A percentile compares a stretch with the other conserved stretches of the same genome.
These are phyloP conservation scores for Beauveria bassiana DNA, from an alignment of 2,329 filamentous ascomycete genomes.

Conservation along the genomic window DNA sequence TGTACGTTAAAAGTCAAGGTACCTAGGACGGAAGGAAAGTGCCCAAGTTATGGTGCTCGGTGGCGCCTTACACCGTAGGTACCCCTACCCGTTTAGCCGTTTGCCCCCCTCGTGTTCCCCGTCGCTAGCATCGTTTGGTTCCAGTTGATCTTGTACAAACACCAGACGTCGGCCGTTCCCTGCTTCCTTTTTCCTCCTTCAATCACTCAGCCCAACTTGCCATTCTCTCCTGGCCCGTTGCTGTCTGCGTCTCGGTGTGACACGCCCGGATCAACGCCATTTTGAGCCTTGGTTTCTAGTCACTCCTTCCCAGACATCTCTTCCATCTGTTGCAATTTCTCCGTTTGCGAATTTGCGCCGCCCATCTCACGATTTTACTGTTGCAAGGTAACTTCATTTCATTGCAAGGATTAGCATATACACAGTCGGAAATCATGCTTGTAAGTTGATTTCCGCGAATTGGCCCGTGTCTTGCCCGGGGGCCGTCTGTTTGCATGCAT, in stretches of 20 bases:
- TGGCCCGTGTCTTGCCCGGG: not conserved
- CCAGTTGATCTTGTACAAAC: not conserved
- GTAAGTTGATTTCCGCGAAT: conserved; percentile 7
- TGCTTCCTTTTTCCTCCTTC: conserved; percentile 2
- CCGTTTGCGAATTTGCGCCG: conserved; percentile 2
- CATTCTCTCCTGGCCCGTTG: conserved; percentile 1
- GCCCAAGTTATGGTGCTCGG: not conserved
- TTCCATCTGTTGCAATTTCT: not conserved
- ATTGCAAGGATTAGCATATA: not conserved
- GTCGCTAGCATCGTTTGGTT: not conserved
- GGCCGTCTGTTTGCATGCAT: not conserved
- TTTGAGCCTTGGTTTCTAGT: conserved; percentile 15
- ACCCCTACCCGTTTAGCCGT: not conserved
- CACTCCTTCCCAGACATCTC: conserved; percentile 14
- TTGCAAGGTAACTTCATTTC: not conserved
- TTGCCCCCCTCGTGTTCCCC: not conserved
- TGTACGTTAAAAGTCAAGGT: not conserved
- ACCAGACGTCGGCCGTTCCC: not conserved
- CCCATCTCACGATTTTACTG: not conserved
- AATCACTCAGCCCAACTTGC: conserved; percentile 3
- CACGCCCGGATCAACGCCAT: not conserved
- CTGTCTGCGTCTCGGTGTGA: conserved; percentile 18
- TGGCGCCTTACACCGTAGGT: not conserved
- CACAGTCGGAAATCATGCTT: conserved; percentile 1
- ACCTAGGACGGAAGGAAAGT: not conserved